Evolutionary conservation across 192 early-diverging fungal species (phyloP).

Genomic region (Paraglomus occultum): DNA sequence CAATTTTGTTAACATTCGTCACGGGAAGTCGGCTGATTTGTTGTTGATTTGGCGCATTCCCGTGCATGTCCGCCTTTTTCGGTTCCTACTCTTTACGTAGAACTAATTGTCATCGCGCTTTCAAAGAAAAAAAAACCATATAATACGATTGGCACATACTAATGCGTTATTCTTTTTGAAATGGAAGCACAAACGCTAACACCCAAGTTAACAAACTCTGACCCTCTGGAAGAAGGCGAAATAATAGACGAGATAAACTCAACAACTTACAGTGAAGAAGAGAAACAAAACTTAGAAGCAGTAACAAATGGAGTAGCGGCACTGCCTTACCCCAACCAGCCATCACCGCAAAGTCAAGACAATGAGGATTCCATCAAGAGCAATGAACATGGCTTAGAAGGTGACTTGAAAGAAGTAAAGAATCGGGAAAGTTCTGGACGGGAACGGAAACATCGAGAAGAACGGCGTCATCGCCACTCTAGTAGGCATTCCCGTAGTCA

Average conservation of each 20-base stretch:
- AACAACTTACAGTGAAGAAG: constrained; percentile 13
- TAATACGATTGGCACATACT: too few relatives aligned
- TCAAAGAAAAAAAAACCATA: too few relatives aligned
- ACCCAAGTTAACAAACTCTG: constrained; percentile 22
- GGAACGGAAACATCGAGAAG: constrained; percentile 5
- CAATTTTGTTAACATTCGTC: too few relatives aligned
- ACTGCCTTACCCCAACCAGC: constrained; percentile 14
- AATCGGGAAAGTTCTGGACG: neutral
- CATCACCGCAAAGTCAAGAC: constrained; percentile 27
- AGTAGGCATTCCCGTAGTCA: constrained; percentile 14
- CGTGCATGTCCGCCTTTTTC: too few relatives aligned
- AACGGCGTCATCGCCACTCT: constrained; percentile 11
- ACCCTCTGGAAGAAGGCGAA: constrained; percentile 29
- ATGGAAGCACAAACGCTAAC: too few relatives aligned
- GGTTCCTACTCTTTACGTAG: too few relatives aligned
- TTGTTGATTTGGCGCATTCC: too few relatives aligned
- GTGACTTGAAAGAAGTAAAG: constrained; percentile 7
- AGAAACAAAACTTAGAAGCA: constrained; percentile 18
- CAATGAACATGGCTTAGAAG: constrained; percentile 16
- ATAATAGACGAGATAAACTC: constrained; percentile 25
- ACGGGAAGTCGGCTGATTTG: too few relatives aligned
- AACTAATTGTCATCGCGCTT: too few relatives aligned
- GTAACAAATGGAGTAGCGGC: constrained; percentile 27
- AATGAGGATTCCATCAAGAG: constrained; percentile 20
- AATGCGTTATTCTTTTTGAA: too few relatives aligned